Percentiles rank a stretch among this genome's conserved stretches.
These are phyloP conservation scores for Mikania micrantha DNA, from an alignment of 129 eudicot genomes.

Conservation along the genomic window DNA sequence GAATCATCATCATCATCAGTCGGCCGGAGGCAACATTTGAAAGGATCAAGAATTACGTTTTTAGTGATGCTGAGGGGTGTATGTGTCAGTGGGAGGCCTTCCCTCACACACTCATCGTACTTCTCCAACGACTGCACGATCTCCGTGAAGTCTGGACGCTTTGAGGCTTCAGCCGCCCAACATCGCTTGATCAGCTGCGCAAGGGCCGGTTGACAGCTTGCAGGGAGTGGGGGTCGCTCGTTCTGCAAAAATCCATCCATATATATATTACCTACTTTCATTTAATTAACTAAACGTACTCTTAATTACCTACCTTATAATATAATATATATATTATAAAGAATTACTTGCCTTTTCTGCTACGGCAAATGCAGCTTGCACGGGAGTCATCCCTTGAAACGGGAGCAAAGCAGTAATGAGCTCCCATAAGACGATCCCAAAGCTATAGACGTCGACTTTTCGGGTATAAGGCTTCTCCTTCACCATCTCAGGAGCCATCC, in stretches of 20 bases:
- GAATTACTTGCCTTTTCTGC: constrained; percentile 67
- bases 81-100: constrained; percentile 83
- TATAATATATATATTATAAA: too few relatives aligned
- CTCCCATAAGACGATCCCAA: constrained; percentile 97
- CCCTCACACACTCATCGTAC: constrained; percentile 86
- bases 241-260: too few relatives aligned
- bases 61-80: constrained; percentile 51
- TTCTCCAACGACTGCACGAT: constrained; percentile 76
- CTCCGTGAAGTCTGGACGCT: constrained; percentile 88
- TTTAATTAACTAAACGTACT: too few relatives aligned
- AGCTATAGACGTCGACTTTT: constrained; percentile 91
- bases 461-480: constrained; percentile 90
- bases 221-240: constrained; percentile 87
- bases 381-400: constrained; percentile 98
- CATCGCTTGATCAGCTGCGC: constrained; percentile 91
- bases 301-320: too few relatives aligned
- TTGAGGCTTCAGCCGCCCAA: constrained; percentile 84
- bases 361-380: constrained; percentile 98
- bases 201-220: constrained; percentile 90
- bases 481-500: constrained; percentile 99
- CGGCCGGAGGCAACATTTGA: constrained; percentile 58
- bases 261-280: too few relatives aligned
- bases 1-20: constrained; percentile 64
- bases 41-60: constrained; percentile 56
- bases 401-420: constrained; percentile 95